Percentiles rank a stretch among this genome's conserved stretches.
phyloP scores from a whole-genome alignment of 495 filamentous ascomycete genomes.

The Bacidia rubella region DNA sequence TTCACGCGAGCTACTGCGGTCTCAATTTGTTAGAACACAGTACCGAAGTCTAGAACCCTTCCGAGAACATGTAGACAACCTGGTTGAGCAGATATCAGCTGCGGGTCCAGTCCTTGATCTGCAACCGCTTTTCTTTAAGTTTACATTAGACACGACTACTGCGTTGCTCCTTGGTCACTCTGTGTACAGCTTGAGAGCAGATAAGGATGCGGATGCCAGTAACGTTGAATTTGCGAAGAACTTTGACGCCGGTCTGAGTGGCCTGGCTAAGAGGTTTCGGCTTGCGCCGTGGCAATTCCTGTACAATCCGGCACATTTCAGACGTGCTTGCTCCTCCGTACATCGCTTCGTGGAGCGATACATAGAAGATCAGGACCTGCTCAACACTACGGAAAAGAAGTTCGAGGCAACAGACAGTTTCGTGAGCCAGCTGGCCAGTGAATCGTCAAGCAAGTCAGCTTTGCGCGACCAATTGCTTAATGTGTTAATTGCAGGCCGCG shows the following conservation, averaged over 20 bases:
- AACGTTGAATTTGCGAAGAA: constrained; percentile 25
- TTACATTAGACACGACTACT: constrained; percentile 23
- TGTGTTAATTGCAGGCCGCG: constrained; percentile 46
- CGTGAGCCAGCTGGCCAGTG: constrained; percentile 20
- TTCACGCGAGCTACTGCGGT: constrained; percentile 35
- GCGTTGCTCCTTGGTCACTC: constrained; percentile 24
- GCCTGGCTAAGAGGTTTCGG: constrained; percentile 27
- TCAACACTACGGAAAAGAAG: not conserved
- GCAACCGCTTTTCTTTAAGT: constrained; percentile 34
- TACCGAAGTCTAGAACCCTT: constrained; percentile 29
- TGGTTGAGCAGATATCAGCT: constrained; percentile 26
- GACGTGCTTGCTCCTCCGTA: constrained; percentile 25
- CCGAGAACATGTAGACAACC: constrained; percentile 31
- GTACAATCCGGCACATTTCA: constrained; percentile 22
- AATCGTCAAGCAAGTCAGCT: constrained; percentile 19
- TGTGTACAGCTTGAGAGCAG: constrained; percentile 25
- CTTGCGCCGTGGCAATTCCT: constrained; percentile 27
- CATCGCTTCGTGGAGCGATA: constrained; percentile 28
- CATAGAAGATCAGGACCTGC: constrained; percentile 18
- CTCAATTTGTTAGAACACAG: constrained; percentile 28
- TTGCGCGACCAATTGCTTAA: constrained; percentile 44
- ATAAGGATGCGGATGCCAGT: constrained; percentile 5
- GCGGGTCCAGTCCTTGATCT: constrained; percentile 27
- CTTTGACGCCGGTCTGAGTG: constrained; percentile 27
- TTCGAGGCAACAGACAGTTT: constrained; percentile 12